phyloP scores from a whole-genome alignment of 768 basidiomycete genomes.

The Suillus brevipes region DNA sequence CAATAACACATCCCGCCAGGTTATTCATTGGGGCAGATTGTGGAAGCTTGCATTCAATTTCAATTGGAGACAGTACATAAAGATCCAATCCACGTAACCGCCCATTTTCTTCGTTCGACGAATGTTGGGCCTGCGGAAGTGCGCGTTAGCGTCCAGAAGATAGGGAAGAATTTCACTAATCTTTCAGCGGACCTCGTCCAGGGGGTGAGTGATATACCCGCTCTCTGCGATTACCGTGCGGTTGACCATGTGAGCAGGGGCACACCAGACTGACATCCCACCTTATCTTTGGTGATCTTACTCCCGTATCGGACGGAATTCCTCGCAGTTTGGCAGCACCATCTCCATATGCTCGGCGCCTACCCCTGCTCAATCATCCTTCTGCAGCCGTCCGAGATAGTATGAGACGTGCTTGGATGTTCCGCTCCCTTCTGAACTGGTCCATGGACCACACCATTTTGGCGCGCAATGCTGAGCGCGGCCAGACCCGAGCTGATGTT shows the following conservation, averaged over 20 bases:
- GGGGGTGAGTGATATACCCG: conserved; percentile 38
- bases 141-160: conserved; percentile 46
- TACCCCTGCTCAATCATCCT: conserved; percentile 58
- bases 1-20: conserved; percentile 36
- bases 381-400: conserved; percentile 34
- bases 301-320: conserved; percentile 23
- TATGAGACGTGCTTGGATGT: conserved; percentile 35
- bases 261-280: conserved; percentile 50
- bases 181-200: conserved; percentile 61
- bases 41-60: conserved; percentile 54
- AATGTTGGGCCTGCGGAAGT: conserved; percentile 45
- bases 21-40: conserved; percentile 53
- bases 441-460: conserved; percentile 44
- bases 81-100: conserved; percentile 61
- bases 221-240: neutral
- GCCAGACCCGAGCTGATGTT: conserved; percentile 38
- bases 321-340: conserved; percentile 42
- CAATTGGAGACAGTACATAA: conserved; percentile 49
- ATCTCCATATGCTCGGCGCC: conserved; percentile 58
- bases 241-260: conserved; percentile 34
- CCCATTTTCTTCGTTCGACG: conserved; percentile 55
- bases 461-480: conserved; percentile 39
- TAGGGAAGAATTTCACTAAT: conserved; percentile 55
- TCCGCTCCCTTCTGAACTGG: conserved; percentile 34
- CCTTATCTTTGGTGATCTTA: conserved; percentile 54